Evolutionary conservation across 257 asterid genomes (phyloP).

Genomic region (Solanum clarkiae): DNA sequence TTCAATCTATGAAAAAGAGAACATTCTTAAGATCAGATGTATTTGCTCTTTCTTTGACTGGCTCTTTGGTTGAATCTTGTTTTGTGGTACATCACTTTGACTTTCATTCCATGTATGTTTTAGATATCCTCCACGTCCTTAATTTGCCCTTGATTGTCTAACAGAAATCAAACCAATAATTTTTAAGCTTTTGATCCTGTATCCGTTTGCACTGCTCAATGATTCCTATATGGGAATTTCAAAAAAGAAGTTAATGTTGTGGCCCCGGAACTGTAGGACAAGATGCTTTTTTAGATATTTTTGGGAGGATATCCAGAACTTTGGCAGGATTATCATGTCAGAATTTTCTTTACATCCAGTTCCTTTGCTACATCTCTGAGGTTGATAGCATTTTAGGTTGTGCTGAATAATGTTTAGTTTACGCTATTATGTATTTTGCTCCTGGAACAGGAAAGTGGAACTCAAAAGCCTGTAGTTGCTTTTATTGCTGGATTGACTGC

Average conservation of each 20-base stretch:
- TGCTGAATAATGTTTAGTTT: not conserved
- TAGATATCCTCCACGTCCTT: not conserved
- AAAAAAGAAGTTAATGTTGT: not conserved
- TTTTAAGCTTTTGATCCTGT: not conserved
- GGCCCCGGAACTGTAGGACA: not conserved
- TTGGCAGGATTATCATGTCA: not conserved
- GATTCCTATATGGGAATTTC: not conserved
- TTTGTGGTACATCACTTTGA: not conserved
- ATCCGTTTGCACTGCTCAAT: not conserved
- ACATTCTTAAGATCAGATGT: not conserved
- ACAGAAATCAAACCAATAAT: not conserved
- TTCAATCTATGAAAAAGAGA: not conserved
- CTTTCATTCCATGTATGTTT: not conserved
- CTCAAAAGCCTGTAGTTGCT: constrained; percentile 84
- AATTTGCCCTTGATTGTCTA: not conserved
- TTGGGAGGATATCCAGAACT: not conserved
- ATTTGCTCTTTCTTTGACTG: not conserved
- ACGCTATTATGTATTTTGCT: not conserved
- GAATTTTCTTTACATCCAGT: not conserved
- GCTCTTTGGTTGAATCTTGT: not conserved
- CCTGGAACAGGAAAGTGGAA: constrained; percentile 72
- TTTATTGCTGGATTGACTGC: constrained; percentile 98
- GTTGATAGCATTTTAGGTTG: not conserved
- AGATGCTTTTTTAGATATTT: not conserved
- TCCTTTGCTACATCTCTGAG: not conserved